phyloP scores from a whole-genome alignment of 2,329 filamentous ascomycete genomes.

The Zymoseptoria brevis region DNA sequence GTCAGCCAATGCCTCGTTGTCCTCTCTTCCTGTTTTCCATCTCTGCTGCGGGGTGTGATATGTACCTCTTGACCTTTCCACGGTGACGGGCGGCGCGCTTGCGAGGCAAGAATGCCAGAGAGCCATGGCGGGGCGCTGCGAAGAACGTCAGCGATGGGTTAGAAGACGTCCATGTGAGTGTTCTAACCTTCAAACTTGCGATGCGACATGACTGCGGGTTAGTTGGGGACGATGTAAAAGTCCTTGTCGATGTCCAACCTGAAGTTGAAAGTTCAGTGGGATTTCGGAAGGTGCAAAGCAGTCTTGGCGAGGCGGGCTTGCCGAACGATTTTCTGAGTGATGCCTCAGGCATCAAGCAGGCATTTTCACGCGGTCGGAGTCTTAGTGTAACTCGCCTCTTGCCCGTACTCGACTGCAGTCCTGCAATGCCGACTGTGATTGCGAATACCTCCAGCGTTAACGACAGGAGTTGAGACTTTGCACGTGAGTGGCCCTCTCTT shows the following conservation, averaged over 20 bases:
- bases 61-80: slow-evolving; percentile 96
- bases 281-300: background rate
- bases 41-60: background rate
- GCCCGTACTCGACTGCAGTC: too few species aligned
- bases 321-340: background rate
- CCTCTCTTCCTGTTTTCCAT: slow-evolving; percentile 1
- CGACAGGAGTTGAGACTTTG: background rate
- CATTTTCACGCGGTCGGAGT: background rate
- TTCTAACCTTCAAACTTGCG: background rate
- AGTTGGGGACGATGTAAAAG: background rate
- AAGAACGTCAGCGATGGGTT: slow-evolving; percentile 56
- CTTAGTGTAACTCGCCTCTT: too few species aligned
- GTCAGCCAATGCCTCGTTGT: slow-evolving; percentile 10
- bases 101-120: slow-evolving; percentile 50
- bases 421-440: too few species aligned
- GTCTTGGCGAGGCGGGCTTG: background rate
- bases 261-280: background rate
- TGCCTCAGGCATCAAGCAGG: background rate
- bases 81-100: slow-evolving; percentile 92
- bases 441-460: too few species aligned
- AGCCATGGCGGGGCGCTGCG: slow-evolving; percentile 89
- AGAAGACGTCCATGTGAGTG: background rate
- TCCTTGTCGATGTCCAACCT: background rate
- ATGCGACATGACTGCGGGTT: background rate
- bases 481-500: background rate